A percentile compares a stretch with the other conserved stretches of the same genome.
Evolutionary conservation across 805 yeast genomes (phyloP).

Genomic region (Maudiozyma turicensis): DNA sequence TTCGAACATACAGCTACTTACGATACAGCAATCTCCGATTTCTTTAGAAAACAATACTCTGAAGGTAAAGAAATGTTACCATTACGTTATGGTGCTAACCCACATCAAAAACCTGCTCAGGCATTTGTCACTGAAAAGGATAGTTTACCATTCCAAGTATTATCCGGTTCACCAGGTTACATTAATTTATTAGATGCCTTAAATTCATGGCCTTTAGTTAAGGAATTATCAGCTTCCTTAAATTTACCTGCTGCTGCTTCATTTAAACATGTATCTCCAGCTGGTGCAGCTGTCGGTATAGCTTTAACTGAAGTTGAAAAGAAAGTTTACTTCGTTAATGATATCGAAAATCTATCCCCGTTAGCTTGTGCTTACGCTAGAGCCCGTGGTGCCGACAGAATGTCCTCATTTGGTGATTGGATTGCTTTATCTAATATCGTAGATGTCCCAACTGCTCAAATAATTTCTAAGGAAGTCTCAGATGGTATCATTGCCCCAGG

Average conservation of each 20-base stretch:
- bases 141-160: constrained; percentile 82
- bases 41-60: constrained; percentile 92
- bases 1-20: constrained; percentile 97
- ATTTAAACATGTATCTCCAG: constrained; percentile 97
- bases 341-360: constrained; percentile 89
- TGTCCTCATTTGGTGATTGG: constrained; percentile 98
- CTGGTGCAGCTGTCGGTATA: constrained; percentile 95
- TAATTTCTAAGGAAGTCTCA: constrained; percentile 92
- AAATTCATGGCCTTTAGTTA: constrained; percentile 97
- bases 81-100: constrained; percentile 96
- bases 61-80: constrained; percentile 84
- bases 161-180: constrained; percentile 95
- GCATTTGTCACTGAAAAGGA: constrained; percentile 81
- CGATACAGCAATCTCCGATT: constrained; percentile 90
- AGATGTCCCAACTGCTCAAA: constrained; percentile 91
- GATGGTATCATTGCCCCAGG: constrained; percentile 99
- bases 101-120: constrained; percentile 98
- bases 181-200: constrained; percentile 91
- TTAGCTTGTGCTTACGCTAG: constrained; percentile 96
- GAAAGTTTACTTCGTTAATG: constrained; percentile 88
- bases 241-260: constrained; percentile 98
- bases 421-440: constrained; percentile 94
- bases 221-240: constrained; percentile 87
- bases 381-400: constrained; percentile 99
- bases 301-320: constrained; percentile 87